A percentile compares a stretch with the other conserved stretches of the same genome.
phyloP scores from a whole-genome alignment of 805 yeast species.

The Hermanozyma aechmeae region DNA sequence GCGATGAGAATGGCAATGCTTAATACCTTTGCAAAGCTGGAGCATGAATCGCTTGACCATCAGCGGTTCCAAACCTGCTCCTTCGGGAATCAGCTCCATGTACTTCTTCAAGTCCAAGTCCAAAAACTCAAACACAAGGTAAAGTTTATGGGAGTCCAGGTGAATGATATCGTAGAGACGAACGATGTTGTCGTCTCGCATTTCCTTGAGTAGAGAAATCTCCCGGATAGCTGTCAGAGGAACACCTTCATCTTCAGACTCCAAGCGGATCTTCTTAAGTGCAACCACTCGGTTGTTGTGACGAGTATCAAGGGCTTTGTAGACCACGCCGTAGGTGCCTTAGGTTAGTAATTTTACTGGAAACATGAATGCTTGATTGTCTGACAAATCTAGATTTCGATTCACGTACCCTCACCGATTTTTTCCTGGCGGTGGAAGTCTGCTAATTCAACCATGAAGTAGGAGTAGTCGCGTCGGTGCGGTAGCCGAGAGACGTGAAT shows the following conservation, averaged over 20 bases:
- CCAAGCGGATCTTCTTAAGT: constrained; percentile 86
- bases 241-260: constrained; percentile 96
- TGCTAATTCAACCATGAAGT: constrained; percentile 70
- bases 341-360: not conserved
- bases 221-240: constrained; percentile 98
- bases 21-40: constrained; percentile 84
- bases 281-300: constrained; percentile 95
- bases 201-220: constrained; percentile 86
- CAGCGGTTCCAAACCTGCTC: constrained; percentile 80
- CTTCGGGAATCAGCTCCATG: constrained; percentile 91
- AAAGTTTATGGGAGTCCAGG: constrained; percentile 85
- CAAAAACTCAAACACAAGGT: constrained; percentile 86
- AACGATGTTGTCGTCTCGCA: constrained; percentile 89
- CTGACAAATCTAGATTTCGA: too few relatives aligned
- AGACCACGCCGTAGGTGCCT: constrained; percentile 96
- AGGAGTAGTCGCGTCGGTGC: too few relatives aligned
- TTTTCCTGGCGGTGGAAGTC: constrained; percentile 93
- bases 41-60: constrained; percentile 90
- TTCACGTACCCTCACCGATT: constrained; percentile 87
- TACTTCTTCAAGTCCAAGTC: constrained; percentile 93
- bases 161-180: constrained; percentile 90
- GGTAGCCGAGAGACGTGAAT: too few relatives aligned
- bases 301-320: constrained; percentile 83
- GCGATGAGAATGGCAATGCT: constrained; percentile 90
- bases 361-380: too few relatives aligned